A percentile compares a stretch with the other conserved stretches of the same genome.
These are phyloP conservation scores for Cucumis hystrix DNA, from an alignment of 306 rosid genomes.

Conservation along the genomic window DNA sequence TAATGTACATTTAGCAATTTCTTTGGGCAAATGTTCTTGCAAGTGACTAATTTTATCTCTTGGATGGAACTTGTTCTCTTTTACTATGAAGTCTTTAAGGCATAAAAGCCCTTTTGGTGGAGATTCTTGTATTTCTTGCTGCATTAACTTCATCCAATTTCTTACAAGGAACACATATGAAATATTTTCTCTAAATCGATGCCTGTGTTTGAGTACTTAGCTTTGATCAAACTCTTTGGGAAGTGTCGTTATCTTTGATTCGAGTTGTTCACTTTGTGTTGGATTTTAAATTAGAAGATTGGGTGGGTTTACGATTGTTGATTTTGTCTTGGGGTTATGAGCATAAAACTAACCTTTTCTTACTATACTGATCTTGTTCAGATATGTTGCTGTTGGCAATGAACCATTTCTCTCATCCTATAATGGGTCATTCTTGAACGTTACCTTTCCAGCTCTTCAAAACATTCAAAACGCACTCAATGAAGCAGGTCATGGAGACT, in stretches of 20 bases:
- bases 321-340: neutral
- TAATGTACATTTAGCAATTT: neutral
- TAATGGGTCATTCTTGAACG: slow-evolving; percentile 71
- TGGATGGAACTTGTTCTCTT: neutral
- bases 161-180: neutral
- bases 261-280: neutral
- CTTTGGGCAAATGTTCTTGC: neutral
- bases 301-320: neutral
- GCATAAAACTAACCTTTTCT: neutral
- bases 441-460: slow-evolving; percentile 80
- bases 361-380: slow-evolving; percentile 18
- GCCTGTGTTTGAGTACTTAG: neutral
- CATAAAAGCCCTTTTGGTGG: neutral
- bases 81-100: neutral
- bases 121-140: neutral
- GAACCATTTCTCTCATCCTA: slow-evolving; percentile 90
- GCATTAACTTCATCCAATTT: neutral
- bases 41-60: neutral
- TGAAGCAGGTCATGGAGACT: slow-evolving; percentile 64
- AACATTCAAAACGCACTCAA: slow-evolving; percentile 92
- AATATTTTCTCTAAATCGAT: no score
- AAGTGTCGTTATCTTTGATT: neutral
- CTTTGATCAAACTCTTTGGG: neutral
- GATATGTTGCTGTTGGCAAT: slow-evolving; percentile 96
- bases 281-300: neutral